Base-by-base conservation (phyloP, 140 eudicot species). In the Senecio squalidus region DNA sequence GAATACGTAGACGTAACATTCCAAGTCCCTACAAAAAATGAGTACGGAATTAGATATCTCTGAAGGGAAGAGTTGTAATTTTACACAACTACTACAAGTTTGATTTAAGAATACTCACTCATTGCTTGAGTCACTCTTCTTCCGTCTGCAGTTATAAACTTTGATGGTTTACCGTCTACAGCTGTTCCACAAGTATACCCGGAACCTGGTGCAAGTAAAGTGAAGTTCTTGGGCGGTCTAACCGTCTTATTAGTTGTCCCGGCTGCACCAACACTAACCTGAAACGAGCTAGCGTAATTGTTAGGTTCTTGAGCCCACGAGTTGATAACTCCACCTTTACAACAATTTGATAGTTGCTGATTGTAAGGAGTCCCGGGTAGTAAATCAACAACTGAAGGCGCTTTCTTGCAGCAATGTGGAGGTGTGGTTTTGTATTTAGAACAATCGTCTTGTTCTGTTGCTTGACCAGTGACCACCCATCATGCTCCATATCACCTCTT, bases 401-500 rank as follows among this genome's bases (percentile, higher is more conserved):
- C 60, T 55, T 84, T 91, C 64, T 70, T 73, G 69, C 98, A 91
- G 65, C 95, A 76, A 79, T 86, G 98, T 0, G 98, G 98, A 33
- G 80, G 64, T 54, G 73, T 45, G 3, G 74, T 83, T 75, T 79
- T 77, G 70, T 67, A n/a, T n/a, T n/a, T n/a, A n/a, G n/a, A n/a
- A n/a, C n/a, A n/a, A n/a, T n/a, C n/a, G n/a, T n/a, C n/a, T 72
- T 91, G 96, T 17, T 84, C 95, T 0, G 95, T 86, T 11, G 98
- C 70, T 79, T n/a, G n/a, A n/a, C n/a, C n/a, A n/a, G n/a, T 91
- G 86, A 73, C 71, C 84, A 11, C 98, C 98, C 79, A 84, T 50
- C 92, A 82, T 82, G 81, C 67, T 77, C 96, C 98, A 87, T 57
- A 91, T 91, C 41, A 91, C 88, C 78, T 86, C n/a, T n/a, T n/a